Evolutionary conservation across 495 filamentous ascomycete genomes (phyloP).

Genomic region (Hyaloscypha variabilis): DNA sequence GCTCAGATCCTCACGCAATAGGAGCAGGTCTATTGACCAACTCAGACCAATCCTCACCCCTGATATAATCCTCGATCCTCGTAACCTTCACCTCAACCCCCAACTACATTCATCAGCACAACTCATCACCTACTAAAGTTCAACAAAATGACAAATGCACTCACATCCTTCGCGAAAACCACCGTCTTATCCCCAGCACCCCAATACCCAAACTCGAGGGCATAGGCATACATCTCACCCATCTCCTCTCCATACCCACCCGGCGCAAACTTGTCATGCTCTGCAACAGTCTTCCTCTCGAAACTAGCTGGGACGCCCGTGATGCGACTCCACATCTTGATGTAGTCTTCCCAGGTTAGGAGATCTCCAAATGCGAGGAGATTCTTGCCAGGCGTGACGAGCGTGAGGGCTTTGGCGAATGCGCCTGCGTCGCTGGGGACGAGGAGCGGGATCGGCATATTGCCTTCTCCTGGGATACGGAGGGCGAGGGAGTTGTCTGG

Average conservation of each 20-base stretch:
- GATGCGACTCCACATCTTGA: constrained; percentile 13
- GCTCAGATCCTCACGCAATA: not conserved
- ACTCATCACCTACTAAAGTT: not conserved
- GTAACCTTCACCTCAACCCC: constrained; percentile 5
- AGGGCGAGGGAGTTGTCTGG: constrained; percentile 10
- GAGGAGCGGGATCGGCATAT: constrained; percentile 11
- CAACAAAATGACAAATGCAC: too few relatives aligned
- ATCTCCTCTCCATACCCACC: constrained; percentile 20
- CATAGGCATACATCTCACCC: constrained; percentile 35
- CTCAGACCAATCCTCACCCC: constrained; percentile 16
- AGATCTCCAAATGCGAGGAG: constrained; percentile 15
- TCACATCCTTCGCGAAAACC: too few relatives aligned
- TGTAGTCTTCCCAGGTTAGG: constrained; percentile 9
- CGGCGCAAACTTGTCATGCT: constrained; percentile 4
- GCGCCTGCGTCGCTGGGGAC: constrained; percentile 10
- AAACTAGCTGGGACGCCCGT: constrained; percentile 8
- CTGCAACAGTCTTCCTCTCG: not conserved
- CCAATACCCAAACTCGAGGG: constrained; percentile 37
- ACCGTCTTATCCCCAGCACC: too few relatives aligned
- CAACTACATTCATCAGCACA: constrained; percentile 11
- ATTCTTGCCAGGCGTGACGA: constrained; percentile 18
- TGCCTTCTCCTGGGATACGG: constrained; percentile 14
- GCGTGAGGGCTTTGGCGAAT: constrained; percentile 9
- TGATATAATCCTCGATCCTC: constrained; percentile 18
- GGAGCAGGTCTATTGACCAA: constrained; percentile 11